phyloP scores from a whole-genome alignment of 2,329 filamentous ascomycete species.

The Penicillium fuscoglaucum region DNA sequence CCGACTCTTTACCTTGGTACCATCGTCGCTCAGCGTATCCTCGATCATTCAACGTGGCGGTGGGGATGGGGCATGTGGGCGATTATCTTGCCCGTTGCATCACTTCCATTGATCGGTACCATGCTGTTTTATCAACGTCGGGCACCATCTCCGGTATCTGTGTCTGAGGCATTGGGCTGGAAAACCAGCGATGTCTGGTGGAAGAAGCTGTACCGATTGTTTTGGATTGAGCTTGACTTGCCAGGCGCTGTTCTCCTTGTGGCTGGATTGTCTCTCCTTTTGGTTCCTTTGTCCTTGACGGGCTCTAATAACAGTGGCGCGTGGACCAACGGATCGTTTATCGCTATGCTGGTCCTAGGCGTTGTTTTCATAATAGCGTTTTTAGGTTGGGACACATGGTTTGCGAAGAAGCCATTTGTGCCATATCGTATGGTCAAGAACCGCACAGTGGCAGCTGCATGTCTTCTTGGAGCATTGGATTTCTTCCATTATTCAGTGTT shows the following conservation, averaged over 20 bases:
- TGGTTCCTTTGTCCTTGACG: slow-evolving; percentile 43
- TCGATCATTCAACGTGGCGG: slow-evolving; percentile 43
- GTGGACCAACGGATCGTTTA: slow-evolving; percentile 34
- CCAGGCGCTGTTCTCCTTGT: slow-evolving; percentile 37
- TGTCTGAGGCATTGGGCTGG: slow-evolving; percentile 1
- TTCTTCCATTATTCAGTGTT: slow-evolving; percentile 40
- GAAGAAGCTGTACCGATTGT: slow-evolving; percentile 20
- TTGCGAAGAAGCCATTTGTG: slow-evolving; percentile 42
- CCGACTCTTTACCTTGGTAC: slow-evolving; percentile 58
- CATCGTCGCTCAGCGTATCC: slow-evolving; percentile 37
- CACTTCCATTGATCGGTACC: slow-evolving; percentile 34
- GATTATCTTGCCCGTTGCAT: slow-evolving; percentile 39
- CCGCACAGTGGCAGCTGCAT: slow-evolving; percentile 43
- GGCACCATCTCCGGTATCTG: slow-evolving; percentile 3
- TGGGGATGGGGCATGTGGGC: slow-evolving; percentile 49
- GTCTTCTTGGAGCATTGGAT: slow-evolving; percentile 40
- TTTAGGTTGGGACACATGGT: slow-evolving; percentile 41
- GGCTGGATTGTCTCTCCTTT: slow-evolving; percentile 36
- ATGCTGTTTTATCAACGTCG: slow-evolving; percentile 37
- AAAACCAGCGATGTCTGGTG: slow-evolving; percentile 12
- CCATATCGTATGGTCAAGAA: slow-evolving; percentile 42
- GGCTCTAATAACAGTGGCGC: slow-evolving; percentile 33
- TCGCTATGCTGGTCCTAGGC: slow-evolving; percentile 41
- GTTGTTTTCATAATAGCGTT: slow-evolving; percentile 28
- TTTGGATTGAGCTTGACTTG: slow-evolving; percentile 36